phyloP scores from a whole-genome alignment of 2,329 filamentous ascomycete genomes.

The Chaetomiaceae sp. region DNA sequence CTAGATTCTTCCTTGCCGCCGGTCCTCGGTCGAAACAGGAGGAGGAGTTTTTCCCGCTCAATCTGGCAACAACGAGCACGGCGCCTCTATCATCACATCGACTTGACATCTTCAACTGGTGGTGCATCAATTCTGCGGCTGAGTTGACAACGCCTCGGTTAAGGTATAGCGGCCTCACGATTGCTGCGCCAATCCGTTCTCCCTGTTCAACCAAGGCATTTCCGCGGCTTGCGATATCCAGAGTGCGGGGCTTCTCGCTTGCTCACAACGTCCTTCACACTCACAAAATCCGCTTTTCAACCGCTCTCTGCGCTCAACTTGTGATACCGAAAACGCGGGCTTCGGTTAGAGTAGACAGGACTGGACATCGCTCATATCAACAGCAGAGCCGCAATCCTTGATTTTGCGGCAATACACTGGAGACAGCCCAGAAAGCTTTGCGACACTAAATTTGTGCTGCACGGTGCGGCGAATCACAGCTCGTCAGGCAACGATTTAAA shows the following conservation, averaged over 20 bases:
- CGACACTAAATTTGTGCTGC: constrained; percentile 15
- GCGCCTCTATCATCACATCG: neutral
- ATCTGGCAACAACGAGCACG: neutral
- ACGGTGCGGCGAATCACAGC: constrained; percentile 8
- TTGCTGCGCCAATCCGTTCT: neutral
- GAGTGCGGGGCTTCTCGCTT: neutral
- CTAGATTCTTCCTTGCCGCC: constrained; percentile 3
- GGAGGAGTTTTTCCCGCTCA: neutral
- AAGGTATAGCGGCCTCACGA: too few relatives aligned
- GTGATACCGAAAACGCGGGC: neutral
- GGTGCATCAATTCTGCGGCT: neutral
- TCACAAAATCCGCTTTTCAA: neutral
- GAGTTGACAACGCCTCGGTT: neutral
- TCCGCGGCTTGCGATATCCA: neutral
- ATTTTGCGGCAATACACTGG: neutral
- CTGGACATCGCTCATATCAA: too few relatives aligned
- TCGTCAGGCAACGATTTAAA: neutral
- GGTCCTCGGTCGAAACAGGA: constrained; percentile 11
- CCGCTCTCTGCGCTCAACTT: neutral
- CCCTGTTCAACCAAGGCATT: neutral
- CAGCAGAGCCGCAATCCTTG: neutral
- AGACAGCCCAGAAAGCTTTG: neutral
- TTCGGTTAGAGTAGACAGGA: too few relatives aligned
- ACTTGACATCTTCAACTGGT: neutral
- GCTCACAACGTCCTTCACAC: too few relatives aligned